A percentile compares a stretch with the other conserved stretches of the same genome.
phyloP scores from a whole-genome alignment of 805 yeast species.

The Ogataea dorogensis region DNA sequence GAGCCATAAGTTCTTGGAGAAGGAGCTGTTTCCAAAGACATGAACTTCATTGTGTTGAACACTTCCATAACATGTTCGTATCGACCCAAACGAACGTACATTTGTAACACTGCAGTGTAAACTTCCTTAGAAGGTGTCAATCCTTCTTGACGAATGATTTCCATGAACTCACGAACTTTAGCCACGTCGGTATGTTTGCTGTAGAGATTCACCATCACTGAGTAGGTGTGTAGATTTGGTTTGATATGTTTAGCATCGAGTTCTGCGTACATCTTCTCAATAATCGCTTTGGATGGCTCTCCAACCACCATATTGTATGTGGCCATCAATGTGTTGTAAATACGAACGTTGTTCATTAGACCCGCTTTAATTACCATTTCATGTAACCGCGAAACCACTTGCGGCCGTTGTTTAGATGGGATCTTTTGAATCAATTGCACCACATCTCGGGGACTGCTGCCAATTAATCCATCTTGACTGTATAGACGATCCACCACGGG shows the following conservation, averaged over 20 bases:
- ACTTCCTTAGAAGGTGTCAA: constrained; percentile 44
- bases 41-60: constrained; percentile 84
- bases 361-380: constrained; percentile 37
- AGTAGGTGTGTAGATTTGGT: constrained; percentile 42
- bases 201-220: constrained; percentile 44
- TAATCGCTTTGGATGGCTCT: constrained; percentile 22
- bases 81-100: constrained; percentile 53
- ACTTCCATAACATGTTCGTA: constrained; percentile 64
- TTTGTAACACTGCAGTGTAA: constrained; percentile 57
- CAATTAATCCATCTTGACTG: constrained; percentile 37
- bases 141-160: constrained; percentile 38
- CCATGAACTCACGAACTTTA: constrained; percentile 38
- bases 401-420: constrained; percentile 38
- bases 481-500: constrained; percentile 40
- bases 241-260: constrained; percentile 26
- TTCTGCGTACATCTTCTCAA: constrained; percentile 36
- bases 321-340: constrained; percentile 39
- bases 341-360: constrained; percentile 31
- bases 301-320: constrained; percentile 23
- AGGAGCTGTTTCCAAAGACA: constrained; percentile 65
- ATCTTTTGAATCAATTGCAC: constrained; percentile 39
- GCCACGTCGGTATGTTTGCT: constrained; percentile 40
- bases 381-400: constrained; percentile 38
- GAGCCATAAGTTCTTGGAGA: constrained; percentile 65
- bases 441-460: constrained; percentile 35